phyloP scores from a whole-genome alignment of 164 flowering plant genomes.

The Stephania japonica region DNA sequence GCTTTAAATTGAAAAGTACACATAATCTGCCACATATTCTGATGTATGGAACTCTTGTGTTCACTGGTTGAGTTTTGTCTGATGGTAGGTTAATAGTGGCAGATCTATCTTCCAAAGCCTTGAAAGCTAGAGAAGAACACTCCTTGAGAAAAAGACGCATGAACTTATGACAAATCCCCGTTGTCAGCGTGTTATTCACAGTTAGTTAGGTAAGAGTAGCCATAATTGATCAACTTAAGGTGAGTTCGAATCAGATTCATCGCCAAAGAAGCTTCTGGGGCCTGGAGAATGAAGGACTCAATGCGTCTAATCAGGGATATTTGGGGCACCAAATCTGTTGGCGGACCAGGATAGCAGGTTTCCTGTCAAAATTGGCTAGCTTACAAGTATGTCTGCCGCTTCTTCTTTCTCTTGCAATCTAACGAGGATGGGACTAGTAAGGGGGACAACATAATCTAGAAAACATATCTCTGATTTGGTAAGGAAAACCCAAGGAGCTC shows the following conservation, averaged over 20 bases:
- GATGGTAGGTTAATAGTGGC: not conserved
- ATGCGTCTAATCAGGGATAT: not conserved
- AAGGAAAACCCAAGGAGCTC: not conserved
- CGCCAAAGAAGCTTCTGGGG: not conserved
- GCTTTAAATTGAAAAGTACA: not conserved
- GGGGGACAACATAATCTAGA: not conserved
- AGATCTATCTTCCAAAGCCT: not conserved
- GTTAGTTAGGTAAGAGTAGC: not conserved
- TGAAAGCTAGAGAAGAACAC: not conserved
- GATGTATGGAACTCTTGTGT: not conserved
- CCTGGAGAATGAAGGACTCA: not conserved
- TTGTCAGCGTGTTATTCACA: not conserved
- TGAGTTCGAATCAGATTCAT: not conserved
- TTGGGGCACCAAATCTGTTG: not conserved
- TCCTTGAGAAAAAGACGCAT: not conserved
- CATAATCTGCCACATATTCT: not conserved
- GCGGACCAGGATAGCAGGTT: not conserved
- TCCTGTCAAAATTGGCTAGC: not conserved
- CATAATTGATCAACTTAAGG: not conserved
- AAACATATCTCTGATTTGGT: not conserved
- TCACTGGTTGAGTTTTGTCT: not conserved
- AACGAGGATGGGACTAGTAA: not conserved
- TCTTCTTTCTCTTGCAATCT: not conserved
- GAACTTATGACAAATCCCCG: not conserved
- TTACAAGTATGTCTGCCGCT: not conserved